phyloP scores from a whole-genome alignment of 345 rosid species.

The Limnanthes douglasii region DNA sequence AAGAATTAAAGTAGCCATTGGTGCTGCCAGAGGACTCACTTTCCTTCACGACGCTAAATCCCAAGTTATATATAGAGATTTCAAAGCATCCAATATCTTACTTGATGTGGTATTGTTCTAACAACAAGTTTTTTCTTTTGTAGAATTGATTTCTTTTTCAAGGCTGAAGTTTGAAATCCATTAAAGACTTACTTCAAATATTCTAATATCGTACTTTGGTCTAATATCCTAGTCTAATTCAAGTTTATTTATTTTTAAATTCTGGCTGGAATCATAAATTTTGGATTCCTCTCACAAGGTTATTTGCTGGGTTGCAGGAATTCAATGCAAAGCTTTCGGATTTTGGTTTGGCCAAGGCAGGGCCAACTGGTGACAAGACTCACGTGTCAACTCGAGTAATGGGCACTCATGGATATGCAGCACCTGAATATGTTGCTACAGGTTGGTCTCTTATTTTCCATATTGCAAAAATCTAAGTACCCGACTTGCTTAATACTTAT shows the following conservation, averaged over 20 bases:
- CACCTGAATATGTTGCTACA: conserved; percentile 96
- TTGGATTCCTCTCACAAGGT: background rate
- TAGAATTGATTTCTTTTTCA: background rate
- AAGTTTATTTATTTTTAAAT: no score
- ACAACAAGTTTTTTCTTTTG: background rate
- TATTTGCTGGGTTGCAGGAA: conserved; percentile 72
- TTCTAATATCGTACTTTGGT: no score
- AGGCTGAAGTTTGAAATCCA: no score
- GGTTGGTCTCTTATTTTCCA: conserved; percentile 19
- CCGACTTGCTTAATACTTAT: background rate
- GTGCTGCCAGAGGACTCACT: conserved; percentile 90
- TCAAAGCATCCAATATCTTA: conserved; percentile 91
- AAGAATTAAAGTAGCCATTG: conserved; percentile 87
- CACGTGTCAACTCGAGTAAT: conserved; percentile 95
- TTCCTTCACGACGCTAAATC: conserved; percentile 88
- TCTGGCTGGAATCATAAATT: background rate
- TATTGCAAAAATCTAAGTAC: background rate
- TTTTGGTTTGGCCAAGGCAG: conserved; percentile 96
- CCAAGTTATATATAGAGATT: conserved; percentile 92
- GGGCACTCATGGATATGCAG: conserved; percentile 97
- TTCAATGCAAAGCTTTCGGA: conserved; percentile 86
- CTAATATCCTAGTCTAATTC: no score
- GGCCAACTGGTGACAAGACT: conserved; percentile 93
- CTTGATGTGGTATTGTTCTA: conserved; percentile 56
- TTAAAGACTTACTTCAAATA: no score